A percentile compares a stretch with the other conserved stretches of the same genome.
Conservation (phyloP, 1,139 yeast genomes). For the Saccharomycopsis crataegensis region DNA sequence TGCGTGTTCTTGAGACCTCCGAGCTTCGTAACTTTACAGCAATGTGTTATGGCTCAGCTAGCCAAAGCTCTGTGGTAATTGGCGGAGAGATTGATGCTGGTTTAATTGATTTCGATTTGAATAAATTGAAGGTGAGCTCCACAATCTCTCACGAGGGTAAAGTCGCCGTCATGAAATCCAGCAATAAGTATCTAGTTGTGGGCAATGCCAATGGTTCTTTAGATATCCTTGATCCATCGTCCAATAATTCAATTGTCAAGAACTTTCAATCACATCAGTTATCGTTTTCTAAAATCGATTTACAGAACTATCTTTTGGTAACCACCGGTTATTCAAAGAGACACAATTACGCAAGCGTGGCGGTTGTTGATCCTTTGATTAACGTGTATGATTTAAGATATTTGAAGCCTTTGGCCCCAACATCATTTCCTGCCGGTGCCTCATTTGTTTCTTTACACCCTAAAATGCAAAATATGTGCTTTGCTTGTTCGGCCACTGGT, state of each 20-base stretch:
- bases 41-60: slow-evolving; percentile 26
- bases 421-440: slow-evolving; percentile 89
- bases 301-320: slow-evolving; percentile 67
- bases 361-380: slow-evolving; percentile 70
- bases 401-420: slow-evolving; percentile 68
- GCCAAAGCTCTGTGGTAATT: slow-evolving; percentile 26
- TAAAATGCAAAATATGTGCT: slow-evolving; percentile 68
- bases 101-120: slow-evolving; percentile 54
- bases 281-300: slow-evolving; percentile 67
- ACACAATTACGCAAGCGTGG: slow-evolving; percentile 31
- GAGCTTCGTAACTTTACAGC: slow-evolving; percentile 28
- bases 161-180: slow-evolving; percentile 33
- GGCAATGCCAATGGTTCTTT: slow-evolving; percentile 65
- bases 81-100: slow-evolving; percentile 38
- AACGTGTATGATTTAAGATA: slow-evolving; percentile 75
- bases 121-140: slow-evolving; percentile 34
- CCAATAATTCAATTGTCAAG: slow-evolving; percentile 44
- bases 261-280: slow-evolving; percentile 70
- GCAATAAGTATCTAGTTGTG: slow-evolving; percentile 44
- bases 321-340: slow-evolving; percentile 77
- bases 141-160: slow-evolving; percentile 35
- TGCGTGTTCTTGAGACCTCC: neutral
- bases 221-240: slow-evolving; percentile 68
- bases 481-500: slow-evolving; percentile 71
- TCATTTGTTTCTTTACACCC: slow-evolving; percentile 81